Percentiles rank a stretch among this genome's conserved stretches.
Evolutionary conservation across 495 filamentous ascomycete genomes (phyloP).

Genomic region (Penicillium roqueforti): DNA sequence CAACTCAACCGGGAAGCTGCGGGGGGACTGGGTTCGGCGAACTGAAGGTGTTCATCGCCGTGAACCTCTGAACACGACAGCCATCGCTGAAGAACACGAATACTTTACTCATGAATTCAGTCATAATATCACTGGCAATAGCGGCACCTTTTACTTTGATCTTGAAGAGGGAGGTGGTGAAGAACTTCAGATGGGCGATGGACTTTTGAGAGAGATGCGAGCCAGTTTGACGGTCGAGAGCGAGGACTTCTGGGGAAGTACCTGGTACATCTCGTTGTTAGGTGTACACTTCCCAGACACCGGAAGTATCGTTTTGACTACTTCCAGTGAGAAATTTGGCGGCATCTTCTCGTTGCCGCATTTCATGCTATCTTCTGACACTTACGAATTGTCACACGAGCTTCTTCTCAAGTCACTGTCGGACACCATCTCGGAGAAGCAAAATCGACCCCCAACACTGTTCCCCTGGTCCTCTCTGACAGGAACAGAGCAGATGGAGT

Average conservation of each 20-base stretch:
- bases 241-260: slow-evolving; percentile 58
- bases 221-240: slow-evolving; percentile 68
- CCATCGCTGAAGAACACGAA: slow-evolving; percentile 44
- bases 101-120: slow-evolving; percentile 56
- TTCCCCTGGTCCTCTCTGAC: slow-evolving; percentile 63
- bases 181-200: slow-evolving; percentile 29
- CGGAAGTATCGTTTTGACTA: slow-evolving; percentile 74
- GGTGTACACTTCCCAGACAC: slow-evolving; percentile 78
- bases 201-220: slow-evolving; percentile 54
- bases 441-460: slow-evolving; percentile 48
- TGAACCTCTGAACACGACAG: slow-evolving; percentile 49
- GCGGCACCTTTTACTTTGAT: slow-evolving; percentile 44
- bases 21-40: slow-evolving; percentile 69
- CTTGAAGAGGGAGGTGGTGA: slow-evolving; percentile 40
- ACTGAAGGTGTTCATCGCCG: slow-evolving; percentile 34
- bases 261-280: slow-evolving; percentile 69
- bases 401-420: slow-evolving; percentile 69
- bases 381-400: slow-evolving; percentile 61
- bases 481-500: slow-evolving; percentile 51
- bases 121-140: slow-evolving; percentile 62
- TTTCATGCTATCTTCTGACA: slow-evolving; percentile 60
- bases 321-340: slow-evolving; percentile 86
- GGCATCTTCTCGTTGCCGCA: slow-evolving; percentile 88
- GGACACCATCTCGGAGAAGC: slow-evolving; percentile 56
- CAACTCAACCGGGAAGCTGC: slow-evolving; percentile 74